Percentiles rank a stretch among this genome's conserved stretches.
These are phyloP conservation scores for Yamadazyma atlantica DNA, from an alignment of 1,139 yeast species.

Conservation along the genomic window DNA sequence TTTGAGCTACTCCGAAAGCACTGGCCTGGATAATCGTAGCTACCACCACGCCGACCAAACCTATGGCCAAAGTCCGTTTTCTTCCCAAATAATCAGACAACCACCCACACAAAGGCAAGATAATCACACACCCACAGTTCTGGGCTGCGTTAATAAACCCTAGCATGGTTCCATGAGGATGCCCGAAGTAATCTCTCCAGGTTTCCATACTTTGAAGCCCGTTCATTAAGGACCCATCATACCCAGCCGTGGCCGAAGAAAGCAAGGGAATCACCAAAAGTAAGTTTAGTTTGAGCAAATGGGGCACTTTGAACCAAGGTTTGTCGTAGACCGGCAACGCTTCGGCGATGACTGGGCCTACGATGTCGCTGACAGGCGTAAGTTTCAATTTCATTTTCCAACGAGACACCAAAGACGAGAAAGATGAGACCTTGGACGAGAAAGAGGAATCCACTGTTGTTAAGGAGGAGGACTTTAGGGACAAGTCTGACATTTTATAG, in stretches of 20 bases:
- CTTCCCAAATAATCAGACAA: conserved; percentile 53
- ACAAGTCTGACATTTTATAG: too few species aligned
- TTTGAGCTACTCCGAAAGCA: conserved; percentile 36
- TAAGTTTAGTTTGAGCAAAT: conserved; percentile 13
- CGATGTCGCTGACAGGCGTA: conserved; percentile 13
- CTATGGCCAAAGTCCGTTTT: conserved; percentile 48
- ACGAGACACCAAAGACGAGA: too few species aligned
- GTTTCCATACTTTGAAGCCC: conserved; percentile 17
- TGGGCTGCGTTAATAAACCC: conserved; percentile 22
- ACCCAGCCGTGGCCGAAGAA: conserved; percentile 20
- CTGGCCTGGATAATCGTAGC: conserved; percentile 59
- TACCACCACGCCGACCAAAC: conserved; percentile 55
- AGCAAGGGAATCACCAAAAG: conserved; percentile 13
- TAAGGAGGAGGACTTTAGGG: too few species aligned
- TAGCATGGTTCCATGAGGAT: conserved; percentile 20
- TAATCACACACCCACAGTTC: conserved; percentile 18
- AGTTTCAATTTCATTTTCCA: conserved; percentile 12
- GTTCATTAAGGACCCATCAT: conserved; percentile 21
- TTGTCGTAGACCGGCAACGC: conserved; percentile 15
- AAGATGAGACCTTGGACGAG: too few species aligned
- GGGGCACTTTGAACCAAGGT: conserved; percentile 15
- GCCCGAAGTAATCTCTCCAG: conserved; percentile 15
- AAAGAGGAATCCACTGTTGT: too few species aligned
- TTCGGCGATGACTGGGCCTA: conserved; percentile 19
- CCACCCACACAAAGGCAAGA: conserved; percentile 21